Evolutionary conservation across 805 yeast genomes (phyloP).

Genomic region (Sporopachydermia quercuum): DNA sequence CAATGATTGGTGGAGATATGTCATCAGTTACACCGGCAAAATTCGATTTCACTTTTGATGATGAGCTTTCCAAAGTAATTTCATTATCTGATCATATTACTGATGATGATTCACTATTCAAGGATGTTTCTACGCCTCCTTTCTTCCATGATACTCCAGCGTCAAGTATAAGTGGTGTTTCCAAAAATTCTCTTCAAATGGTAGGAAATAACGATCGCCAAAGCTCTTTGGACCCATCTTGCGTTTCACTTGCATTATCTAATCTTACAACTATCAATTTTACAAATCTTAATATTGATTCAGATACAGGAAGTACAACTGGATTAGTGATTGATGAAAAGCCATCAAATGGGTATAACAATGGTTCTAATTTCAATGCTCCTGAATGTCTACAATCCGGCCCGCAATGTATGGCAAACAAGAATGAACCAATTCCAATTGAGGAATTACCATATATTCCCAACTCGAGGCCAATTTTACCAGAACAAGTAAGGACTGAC

Average conservation of each 20-base stretch:
- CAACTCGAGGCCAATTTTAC: background rate
- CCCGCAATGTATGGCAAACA: slow-evolving; percentile 1
- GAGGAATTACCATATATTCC: slow-evolving; percentile 1
- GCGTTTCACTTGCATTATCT: background rate
- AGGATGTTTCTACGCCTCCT: background rate
- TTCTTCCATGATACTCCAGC: background rate
- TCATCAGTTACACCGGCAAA: background rate
- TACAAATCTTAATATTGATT: background rate
- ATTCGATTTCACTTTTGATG: slow-evolving; percentile 2
- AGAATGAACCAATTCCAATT: background rate
- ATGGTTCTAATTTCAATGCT: background rate
- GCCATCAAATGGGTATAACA: too few relatives aligned
- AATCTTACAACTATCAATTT: background rate
- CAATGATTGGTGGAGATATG: too few relatives aligned
- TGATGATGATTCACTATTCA: background rate
- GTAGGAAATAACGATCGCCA: background rate
- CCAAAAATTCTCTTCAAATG: background rate
- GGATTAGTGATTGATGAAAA: background rate
- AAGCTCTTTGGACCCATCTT: background rate
- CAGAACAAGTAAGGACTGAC: background rate
- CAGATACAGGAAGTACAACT: background rate
- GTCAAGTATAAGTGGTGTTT: background rate
- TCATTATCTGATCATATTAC: background rate
- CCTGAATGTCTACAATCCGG: background rate
- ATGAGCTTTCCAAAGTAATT: slow-evolving; percentile 2